Evolutionary conservation across 345 rosid genomes (phyloP).

Genomic region (Corchorus capsularis): DNA sequence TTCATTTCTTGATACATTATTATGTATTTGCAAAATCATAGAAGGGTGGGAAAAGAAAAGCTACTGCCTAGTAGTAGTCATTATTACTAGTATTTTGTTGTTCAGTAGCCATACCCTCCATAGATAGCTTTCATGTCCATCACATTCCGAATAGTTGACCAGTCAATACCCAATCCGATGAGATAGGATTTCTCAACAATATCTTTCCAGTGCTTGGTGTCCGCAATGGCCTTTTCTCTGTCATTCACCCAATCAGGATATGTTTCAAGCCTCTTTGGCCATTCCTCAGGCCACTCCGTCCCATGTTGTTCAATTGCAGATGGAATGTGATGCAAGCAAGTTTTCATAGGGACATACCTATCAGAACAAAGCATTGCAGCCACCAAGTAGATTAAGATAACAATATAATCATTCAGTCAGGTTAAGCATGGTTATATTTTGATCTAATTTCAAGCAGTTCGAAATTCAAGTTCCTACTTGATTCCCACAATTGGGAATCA

Average conservation of each 20-base stretch:
- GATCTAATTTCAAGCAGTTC: not conserved
- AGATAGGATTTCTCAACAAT: conserved; percentile 80
- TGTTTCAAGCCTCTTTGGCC: conserved; percentile 95
- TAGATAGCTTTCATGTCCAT: conserved; percentile 97
- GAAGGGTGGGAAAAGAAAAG: not conserved
- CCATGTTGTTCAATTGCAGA: conserved; percentile 87
- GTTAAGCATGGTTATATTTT: not conserved
- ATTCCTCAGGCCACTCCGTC: conserved; percentile 97
- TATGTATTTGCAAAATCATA: not conserved
- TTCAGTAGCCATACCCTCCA: conserved; percentile 70
- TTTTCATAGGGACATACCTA: conserved; percentile 84
- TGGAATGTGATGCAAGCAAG: conserved; percentile 77
- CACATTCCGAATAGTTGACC: conserved; percentile 76
- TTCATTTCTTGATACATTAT: conserved; percentile 1
- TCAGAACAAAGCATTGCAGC: conserved; percentile 11
- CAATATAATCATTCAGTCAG: not conserved
- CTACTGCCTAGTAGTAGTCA: not conserved
- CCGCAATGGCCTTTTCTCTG: conserved; percentile 63
- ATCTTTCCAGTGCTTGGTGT: conserved; percentile 77
- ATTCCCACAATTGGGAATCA: not conserved
- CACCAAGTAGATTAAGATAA: conserved; percentile 1
- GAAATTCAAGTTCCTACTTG: not conserved
- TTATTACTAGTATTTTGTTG: conserved; percentile 10
- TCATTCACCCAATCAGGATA: conserved; percentile 85
- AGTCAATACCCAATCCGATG: conserved; percentile 80